Percentiles rank a stretch among this genome's conserved stretches.
Conservation (phyloP, 768 basidiomycete genomes). For the Amanita pseudoporphyria region DNA sequence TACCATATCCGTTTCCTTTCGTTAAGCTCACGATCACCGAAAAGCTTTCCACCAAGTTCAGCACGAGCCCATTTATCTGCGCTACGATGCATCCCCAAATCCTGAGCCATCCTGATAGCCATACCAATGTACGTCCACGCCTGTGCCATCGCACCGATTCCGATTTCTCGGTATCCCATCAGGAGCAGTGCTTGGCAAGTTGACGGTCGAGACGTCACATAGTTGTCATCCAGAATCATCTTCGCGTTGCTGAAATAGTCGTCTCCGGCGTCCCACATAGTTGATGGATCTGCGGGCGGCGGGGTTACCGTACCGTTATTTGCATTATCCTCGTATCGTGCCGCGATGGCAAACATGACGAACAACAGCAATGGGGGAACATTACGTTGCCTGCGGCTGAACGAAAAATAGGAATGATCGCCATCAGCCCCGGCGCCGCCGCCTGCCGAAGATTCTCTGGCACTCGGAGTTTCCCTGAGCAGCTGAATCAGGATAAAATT, state of each 20-base stretch:
- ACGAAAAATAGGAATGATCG: constrained; percentile 17
- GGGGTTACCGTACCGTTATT: constrained; percentile 13
- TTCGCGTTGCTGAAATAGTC: constrained; percentile 62
- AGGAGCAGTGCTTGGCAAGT: constrained; percentile 76
- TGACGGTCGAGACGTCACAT: constrained; percentile 61
- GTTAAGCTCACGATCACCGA: constrained; percentile 52
- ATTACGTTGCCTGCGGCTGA: constrained; percentile 31
- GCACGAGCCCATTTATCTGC: constrained; percentile 70
- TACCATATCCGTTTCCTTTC: constrained; percentile 72
- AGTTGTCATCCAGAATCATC: constrained; percentile 50
- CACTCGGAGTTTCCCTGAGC: constrained; percentile 6
- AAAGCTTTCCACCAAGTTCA: constrained; percentile 46
- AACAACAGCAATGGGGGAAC: constrained; percentile 66
- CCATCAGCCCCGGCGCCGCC: neutral
- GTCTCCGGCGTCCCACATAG: constrained; percentile 80
- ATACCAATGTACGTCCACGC: constrained; percentile 83
- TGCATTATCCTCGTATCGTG: constrained; percentile 42
- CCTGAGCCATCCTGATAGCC: constrained; percentile 90
- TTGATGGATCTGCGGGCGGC: constrained; percentile 32
- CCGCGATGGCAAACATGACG: constrained; percentile 77
- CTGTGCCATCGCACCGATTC: constrained; percentile 83
- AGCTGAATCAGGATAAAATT: neutral
- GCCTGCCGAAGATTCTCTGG: constrained; percentile 12
- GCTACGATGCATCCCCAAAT: constrained; percentile 73
- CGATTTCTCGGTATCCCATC: constrained; percentile 78